Evolutionary conservation across 768 basidiomycete species (phyloP).

Genomic region (Gloeopeniophorella convolvens): DNA sequence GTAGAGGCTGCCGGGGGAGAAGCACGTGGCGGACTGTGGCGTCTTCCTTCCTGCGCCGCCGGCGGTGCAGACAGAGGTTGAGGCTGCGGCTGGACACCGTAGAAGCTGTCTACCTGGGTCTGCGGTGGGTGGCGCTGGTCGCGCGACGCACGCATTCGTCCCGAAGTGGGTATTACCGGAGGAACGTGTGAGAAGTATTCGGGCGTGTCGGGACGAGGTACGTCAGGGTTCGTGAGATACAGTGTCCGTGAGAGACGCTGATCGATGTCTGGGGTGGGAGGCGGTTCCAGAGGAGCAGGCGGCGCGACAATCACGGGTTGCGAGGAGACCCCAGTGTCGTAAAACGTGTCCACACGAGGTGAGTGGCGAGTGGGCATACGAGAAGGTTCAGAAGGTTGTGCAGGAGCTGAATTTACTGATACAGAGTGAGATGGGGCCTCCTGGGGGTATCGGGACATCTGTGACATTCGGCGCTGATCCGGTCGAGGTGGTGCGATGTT

Average conservation of each 20-base stretch:
- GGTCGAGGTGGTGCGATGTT: neutral
- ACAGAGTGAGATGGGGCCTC: neutral
- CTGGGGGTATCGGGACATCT: neutral
- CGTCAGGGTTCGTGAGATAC: constrained; percentile 17
- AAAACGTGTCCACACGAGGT: neutral
- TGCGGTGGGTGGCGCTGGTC: neutral
- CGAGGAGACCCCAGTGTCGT: neutral
- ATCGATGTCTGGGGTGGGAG: constrained; percentile 5
- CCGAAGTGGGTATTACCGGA: neutral
- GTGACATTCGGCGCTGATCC: neutral
- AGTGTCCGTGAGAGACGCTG: constrained; percentile 8
- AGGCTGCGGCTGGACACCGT: neutral
- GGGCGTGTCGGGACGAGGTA: neutral
- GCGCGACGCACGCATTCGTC: neutral
- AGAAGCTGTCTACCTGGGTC: neutral
- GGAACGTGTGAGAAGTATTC: neutral
- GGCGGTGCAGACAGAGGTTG: neutral
- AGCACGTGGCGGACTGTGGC: neutral
- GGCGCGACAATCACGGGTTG: neutral
- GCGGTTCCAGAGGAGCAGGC: neutral
- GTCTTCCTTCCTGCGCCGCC: neutral
- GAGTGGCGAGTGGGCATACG: neutral
- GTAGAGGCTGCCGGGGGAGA: neutral
- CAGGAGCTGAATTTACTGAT: neutral
- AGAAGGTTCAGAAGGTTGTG: neutral